Evolutionary conservation across 2,329 filamentous ascomycete genomes (phyloP).

Genomic region (Amauroascus verrucosus): DNA sequence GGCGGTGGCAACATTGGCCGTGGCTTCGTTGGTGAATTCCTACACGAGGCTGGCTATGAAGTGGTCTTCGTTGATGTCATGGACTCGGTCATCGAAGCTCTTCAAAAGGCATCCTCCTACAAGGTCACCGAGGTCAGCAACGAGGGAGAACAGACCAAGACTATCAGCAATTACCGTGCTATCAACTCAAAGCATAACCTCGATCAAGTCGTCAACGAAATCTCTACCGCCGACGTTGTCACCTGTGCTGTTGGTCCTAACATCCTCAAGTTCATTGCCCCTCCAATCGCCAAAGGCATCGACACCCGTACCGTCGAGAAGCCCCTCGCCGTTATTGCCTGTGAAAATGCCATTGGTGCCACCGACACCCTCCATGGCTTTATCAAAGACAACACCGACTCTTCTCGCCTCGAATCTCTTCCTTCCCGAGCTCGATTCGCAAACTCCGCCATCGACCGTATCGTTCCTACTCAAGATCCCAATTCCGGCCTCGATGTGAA

Average conservation of each 20-base stretch:
- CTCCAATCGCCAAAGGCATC: slow-evolving; percentile 89
- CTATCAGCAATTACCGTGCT: slow-evolving; percentile 89
- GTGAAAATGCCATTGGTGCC: slow-evolving; percentile 93
- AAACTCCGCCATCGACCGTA: slow-evolving; percentile 97
- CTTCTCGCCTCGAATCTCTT: slow-evolving; percentile 57
- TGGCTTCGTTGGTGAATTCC: slow-evolving; percentile 81
- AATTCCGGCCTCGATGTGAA: slow-evolving; percentile 78
- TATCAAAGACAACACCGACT: slow-evolving; percentile 68
- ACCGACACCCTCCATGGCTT: slow-evolving; percentile 75
- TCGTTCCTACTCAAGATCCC: slow-evolving; percentile 80
- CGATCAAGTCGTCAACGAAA: slow-evolving; percentile 70
- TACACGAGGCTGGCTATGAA: slow-evolving; percentile 89
- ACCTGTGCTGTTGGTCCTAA: slow-evolving; percentile 96
- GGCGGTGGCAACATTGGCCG: slow-evolving; percentile 79
- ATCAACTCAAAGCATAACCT: slow-evolving; percentile 89
- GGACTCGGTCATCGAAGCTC: slow-evolving; percentile 65
- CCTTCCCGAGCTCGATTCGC: slow-evolving; percentile 73
- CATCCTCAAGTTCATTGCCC: slow-evolving; percentile 91
- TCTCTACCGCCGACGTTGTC: slow-evolving; percentile 76
- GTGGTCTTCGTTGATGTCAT: slow-evolving; percentile 95
- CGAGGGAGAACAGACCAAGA: slow-evolving; percentile 69
- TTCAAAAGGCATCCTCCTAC: slow-evolving; percentile 70
- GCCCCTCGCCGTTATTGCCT: slow-evolving; percentile 86
- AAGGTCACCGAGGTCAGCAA: slow-evolving; percentile 85
- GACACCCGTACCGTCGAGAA: slow-evolving; percentile 55